phyloP scores from a whole-genome alignment of 441 rosid genomes.

The Erysimum cheiri region DNA sequence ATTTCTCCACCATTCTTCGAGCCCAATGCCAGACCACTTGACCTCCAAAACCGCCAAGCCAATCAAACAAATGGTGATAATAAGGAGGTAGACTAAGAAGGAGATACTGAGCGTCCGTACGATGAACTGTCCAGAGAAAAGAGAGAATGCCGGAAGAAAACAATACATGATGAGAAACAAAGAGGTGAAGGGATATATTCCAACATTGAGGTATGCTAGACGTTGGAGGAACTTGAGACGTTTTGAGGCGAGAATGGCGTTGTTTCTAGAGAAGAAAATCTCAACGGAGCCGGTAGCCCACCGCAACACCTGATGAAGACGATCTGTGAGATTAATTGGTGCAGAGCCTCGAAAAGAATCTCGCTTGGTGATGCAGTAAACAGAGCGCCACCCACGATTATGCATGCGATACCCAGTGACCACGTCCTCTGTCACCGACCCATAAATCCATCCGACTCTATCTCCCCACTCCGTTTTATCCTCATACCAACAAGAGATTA shows the following conservation, averaged over 20 bases:
- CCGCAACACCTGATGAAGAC: conserved; percentile 86
- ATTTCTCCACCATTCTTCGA: conserved; percentile 97
- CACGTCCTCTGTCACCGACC: conserved; percentile 91
- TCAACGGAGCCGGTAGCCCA: conserved; percentile 96
- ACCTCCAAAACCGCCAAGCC: conserved; percentile 74
- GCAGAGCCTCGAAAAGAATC: conserved; percentile 90
- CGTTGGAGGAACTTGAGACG: conserved; percentile 82
- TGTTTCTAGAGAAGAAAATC: conserved; percentile 91
- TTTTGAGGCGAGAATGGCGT: conserved; percentile 63
- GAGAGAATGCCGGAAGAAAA: conserved; percentile 92
- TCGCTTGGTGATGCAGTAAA: conserved; percentile 81
- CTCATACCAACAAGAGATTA: conserved; percentile 93
- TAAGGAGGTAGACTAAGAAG: conserved; percentile 66
- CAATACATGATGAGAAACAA: conserved; percentile 82
- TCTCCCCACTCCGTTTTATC: conserved; percentile 97
- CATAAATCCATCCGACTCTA: conserved; percentile 91
- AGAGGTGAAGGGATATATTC: conserved; percentile 88
- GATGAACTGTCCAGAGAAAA: conserved; percentile 85
- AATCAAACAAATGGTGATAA: conserved; percentile 65
- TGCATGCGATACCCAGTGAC: conserved; percentile 94
- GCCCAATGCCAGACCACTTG: conserved; percentile 76
- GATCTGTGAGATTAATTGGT: conserved; percentile 83
- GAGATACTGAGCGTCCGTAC: conserved; percentile 64
- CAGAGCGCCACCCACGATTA: conserved; percentile 90
- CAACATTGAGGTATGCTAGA: conserved; percentile 78